Conservation (phyloP, 1,139 yeast species). For the Barnettozyma hawaiiensis region DNA sequence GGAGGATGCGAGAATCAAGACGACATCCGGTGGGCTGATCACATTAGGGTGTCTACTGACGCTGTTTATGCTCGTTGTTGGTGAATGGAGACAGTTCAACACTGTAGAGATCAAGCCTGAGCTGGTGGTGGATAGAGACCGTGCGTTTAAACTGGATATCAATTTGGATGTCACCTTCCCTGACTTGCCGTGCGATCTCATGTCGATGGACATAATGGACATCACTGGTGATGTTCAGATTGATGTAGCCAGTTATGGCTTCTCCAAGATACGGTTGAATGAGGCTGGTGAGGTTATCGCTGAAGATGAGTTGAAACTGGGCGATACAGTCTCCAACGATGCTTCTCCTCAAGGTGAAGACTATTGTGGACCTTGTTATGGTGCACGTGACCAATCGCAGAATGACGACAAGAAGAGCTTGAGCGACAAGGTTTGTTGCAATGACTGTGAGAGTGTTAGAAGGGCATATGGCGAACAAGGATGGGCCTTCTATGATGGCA, state of each 20-base stretch:
- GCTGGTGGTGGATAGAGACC: slow-evolving; percentile 81
- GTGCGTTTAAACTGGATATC: slow-evolving; percentile 70
- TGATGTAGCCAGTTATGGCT: slow-evolving; percentile 66
- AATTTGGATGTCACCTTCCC: slow-evolving; percentile 81
- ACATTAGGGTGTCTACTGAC: slow-evolving; percentile 65
- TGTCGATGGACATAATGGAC: slow-evolving; percentile 69
- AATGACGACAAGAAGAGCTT: slow-evolving; percentile 40
- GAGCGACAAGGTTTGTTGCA: slow-evolving; percentile 59
- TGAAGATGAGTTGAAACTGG: slow-evolving; percentile 29
- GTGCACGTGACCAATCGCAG: slow-evolving; percentile 61
- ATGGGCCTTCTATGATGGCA: slow-evolving; percentile 92
- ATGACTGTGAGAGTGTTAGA: slow-evolving; percentile 76
- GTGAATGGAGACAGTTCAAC: slow-evolving; percentile 74
- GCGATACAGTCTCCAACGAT: slow-evolving; percentile 27
- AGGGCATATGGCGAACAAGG: slow-evolving; percentile 68
- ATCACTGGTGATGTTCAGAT: slow-evolving; percentile 78
- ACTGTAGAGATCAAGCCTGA: slow-evolving; percentile 68
- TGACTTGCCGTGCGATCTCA: slow-evolving; percentile 70
- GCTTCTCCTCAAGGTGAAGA: slow-evolving; percentile 38
- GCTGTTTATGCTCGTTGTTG: slow-evolving; percentile 56
- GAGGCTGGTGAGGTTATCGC: slow-evolving; percentile 38
- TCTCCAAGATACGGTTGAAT: slow-evolving; percentile 61
- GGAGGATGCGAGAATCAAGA: slow-evolving; percentile 85
- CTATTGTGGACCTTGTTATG: slow-evolving; percentile 89
- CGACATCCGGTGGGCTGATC: slow-evolving; percentile 85